Evolutionary conservation across 768 basidiomycete species (phyloP).

Genomic region (Podaxis sp.): DNA sequence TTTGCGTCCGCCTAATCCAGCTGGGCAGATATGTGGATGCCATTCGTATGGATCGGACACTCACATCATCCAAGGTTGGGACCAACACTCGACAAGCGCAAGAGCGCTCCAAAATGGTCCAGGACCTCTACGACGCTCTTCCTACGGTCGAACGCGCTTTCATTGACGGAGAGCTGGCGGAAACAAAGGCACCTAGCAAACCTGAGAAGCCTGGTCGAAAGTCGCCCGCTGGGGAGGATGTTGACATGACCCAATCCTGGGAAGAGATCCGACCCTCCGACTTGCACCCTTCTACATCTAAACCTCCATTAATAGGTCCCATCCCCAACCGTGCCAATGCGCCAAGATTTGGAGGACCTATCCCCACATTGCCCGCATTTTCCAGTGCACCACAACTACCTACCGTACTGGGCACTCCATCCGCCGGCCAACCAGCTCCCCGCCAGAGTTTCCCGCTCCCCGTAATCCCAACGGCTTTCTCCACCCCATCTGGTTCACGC

Average conservation of each 20-base stretch:
- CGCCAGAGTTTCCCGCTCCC: slow-evolving; percentile 28
- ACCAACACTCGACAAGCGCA: slow-evolving; percentile 39
- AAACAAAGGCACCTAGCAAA: slow-evolving; percentile 11
- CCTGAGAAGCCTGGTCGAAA: background rate
- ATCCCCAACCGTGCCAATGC: slow-evolving; percentile 32
- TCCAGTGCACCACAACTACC: slow-evolving; percentile 15
- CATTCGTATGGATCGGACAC: slow-evolving; percentile 70
- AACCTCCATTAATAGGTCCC: slow-evolving; percentile 22
- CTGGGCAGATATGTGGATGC: slow-evolving; percentile 70
- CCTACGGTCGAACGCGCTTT: slow-evolving; percentile 62
- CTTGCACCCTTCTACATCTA: slow-evolving; percentile 26
- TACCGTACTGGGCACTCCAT: background rate
- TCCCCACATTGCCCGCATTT: slow-evolving; percentile 20
- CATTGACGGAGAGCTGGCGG: slow-evolving; percentile 58
- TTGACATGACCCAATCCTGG: slow-evolving; percentile 59
- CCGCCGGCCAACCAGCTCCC: slow-evolving; percentile 16
- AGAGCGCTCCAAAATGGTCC: slow-evolving; percentile 69
- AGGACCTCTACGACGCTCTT: slow-evolving; percentile 64
- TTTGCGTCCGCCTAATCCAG: slow-evolving; percentile 76
- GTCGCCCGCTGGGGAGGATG: slow-evolving; percentile 21
- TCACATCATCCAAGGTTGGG: slow-evolving; percentile 43
- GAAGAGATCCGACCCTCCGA: slow-evolving; percentile 47
- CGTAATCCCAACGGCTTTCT: background rate
- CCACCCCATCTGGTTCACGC: slow-evolving; percentile 16
- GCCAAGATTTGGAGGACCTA: slow-evolving; percentile 36